Evolutionary conservation across 768 basidiomycete genomes (phyloP), one percentile per base, ranked within the genome.

Genomic region (Kwoniella bestiolae): DNA sequence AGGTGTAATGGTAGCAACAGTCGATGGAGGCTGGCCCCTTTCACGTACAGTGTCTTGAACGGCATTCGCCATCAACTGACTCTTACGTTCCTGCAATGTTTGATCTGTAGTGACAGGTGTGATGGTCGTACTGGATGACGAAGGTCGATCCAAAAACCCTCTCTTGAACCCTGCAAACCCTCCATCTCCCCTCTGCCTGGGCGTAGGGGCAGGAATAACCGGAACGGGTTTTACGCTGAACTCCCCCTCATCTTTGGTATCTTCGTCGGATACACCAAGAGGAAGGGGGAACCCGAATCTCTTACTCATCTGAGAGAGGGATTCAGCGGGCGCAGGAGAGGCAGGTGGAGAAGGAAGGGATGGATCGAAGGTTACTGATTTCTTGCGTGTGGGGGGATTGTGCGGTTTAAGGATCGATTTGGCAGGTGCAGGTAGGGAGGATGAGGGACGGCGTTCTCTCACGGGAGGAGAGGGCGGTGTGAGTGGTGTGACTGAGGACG

Each of bases 301-400:
- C 38, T 41, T 56, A 7, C 47, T 41, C 9, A 46, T 16, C 23
- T 12, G 14, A 25, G 62, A 34, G 8, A 31, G 23, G 4, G 49
- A 50, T 12, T 18, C 29, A 3, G 18, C 28, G 7, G n/a, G 21
- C 9, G 67, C 69, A 8, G 76, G 76, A 11, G 71, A 71, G 7
- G 60, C 58, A 1, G 74, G 71, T 16, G 73, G 69, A 11, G 66
- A 31, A 12, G 76, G 76, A 1, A 75, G 51, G 14, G 73, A 69
- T 1, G 67, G 67, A 49, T 77, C 76, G 50, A 77, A 77, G 7
- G 76, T 66, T 6, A 77, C 76, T 21, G 73, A 75, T 56, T 77
- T 77, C 41, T 75, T 77, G 0, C 70, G 68, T 12, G 64, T 32
- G 1, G 68, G 64, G 21, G 61, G 45, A n/a, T 47, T n/a, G 14